Evolutionary conservation across 805 yeast genomes (phyloP).

Genomic region (Lipomyces japonicus): DNA sequence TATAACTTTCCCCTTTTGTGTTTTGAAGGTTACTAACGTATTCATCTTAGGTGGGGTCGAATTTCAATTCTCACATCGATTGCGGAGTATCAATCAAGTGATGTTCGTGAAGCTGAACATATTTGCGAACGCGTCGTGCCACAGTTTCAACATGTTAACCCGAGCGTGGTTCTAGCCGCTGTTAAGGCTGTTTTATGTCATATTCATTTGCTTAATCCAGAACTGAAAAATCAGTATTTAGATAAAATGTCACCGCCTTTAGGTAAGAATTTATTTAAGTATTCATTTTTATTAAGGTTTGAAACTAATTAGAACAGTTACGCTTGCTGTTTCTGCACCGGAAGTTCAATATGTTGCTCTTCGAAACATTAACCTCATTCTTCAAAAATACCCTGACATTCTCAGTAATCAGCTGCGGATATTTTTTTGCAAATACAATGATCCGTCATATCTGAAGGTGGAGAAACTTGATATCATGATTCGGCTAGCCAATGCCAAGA

Average conservation of each 20-base stretch:
- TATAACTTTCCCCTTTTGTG: too few species aligned
- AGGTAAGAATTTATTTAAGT: constrained; percentile 11
- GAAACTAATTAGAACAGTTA: constrained; percentile 53
- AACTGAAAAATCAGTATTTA: constrained; percentile 28
- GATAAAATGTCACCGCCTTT: constrained; percentile 34
- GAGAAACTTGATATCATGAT: constrained; percentile 89
- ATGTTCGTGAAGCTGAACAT: constrained; percentile 66
- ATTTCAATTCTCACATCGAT: constrained; percentile 81
- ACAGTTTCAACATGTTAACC: constrained; percentile 94
- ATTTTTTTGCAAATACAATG: constrained; percentile 85
- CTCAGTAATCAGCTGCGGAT: constrained; percentile 77
- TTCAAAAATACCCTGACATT: constrained; percentile 82
- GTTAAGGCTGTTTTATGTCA: constrained; percentile 77
- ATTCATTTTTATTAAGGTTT: not conserved
- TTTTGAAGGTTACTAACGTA: too few species aligned
- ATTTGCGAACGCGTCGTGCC: constrained; percentile 88
- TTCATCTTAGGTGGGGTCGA: constrained; percentile 76
- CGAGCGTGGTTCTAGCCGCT: constrained; percentile 85
- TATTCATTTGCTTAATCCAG: constrained; percentile 44
- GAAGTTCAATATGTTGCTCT: constrained; percentile 93
- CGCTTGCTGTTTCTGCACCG: constrained; percentile 81
- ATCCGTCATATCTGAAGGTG: constrained; percentile 88
- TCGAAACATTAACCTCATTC: constrained; percentile 81
- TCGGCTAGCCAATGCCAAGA: constrained; percentile 62
- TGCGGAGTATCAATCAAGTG: constrained; percentile 60